A percentile compares a stretch with the other conserved stretches of the same genome.
Evolutionary conservation across 208 protist genomes (phyloP).

Genomic region (Porcisia hertigi): DNA sequence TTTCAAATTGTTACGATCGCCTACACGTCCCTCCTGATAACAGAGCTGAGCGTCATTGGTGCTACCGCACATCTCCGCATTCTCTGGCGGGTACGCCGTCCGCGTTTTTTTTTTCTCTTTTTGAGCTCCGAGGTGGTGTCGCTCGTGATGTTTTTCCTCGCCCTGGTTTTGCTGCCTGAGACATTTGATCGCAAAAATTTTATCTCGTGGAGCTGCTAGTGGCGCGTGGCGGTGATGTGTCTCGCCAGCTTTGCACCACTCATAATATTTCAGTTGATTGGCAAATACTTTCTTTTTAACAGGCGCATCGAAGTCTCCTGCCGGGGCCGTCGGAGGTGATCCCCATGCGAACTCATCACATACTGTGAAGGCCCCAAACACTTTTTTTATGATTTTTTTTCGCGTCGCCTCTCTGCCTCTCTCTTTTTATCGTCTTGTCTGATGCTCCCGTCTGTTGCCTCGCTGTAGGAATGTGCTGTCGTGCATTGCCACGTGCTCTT

Average conservation of each 20-base stretch:
- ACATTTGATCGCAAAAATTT: slow-evolving; percentile 95
- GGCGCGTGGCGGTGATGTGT: slow-evolving; percentile 83
- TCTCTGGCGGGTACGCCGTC: slow-evolving; percentile 61
- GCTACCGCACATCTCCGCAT: slow-evolving; percentile 93
- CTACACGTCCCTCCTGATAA: slow-evolving; percentile 97
- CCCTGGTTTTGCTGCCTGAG: slow-evolving; percentile 88
- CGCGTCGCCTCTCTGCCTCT: too few relatives aligned
- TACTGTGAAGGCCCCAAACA: background rate
- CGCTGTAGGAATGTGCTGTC: too few relatives aligned
- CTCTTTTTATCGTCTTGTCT: background rate
- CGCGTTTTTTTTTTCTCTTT: slow-evolving; percentile 78
- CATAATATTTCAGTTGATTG: slow-evolving; percentile 43
- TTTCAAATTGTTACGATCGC: slow-evolving; percentile 97
- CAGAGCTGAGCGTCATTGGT: slow-evolving; percentile 96
- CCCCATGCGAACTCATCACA: background rate
- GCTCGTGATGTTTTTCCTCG: slow-evolving; percentile 91
- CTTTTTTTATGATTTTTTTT: background rate
- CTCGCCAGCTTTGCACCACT: slow-evolving; percentile 72
- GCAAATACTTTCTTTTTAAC: slow-evolving; percentile 59
- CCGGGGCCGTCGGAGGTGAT: slow-evolving; percentile 5
- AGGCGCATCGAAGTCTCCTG: slow-evolving; percentile 32
- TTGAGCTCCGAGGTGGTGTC: slow-evolving; percentile 88
- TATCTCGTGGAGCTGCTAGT: slow-evolving; percentile 90
- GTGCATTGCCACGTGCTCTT: background rate
- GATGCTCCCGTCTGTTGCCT: too few relatives aligned